Conservation (phyloP, 148 eudicot species). For the Cornus florida region DNA sequence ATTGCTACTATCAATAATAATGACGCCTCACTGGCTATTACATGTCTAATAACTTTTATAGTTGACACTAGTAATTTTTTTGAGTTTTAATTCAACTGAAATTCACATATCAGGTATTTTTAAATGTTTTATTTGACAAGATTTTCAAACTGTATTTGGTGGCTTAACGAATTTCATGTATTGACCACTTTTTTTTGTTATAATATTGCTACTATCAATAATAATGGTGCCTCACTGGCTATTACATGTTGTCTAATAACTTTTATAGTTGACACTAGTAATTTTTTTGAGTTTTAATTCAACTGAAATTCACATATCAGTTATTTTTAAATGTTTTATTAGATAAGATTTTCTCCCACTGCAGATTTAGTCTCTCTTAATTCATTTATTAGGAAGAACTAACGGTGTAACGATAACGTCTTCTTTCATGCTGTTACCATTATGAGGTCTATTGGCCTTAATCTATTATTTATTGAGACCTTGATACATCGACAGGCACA, state of each 20-base stretch:
- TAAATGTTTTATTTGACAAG: neutral
- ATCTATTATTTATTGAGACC: neutral
- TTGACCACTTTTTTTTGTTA: neutral
- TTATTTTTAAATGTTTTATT: neutral
- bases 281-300: neutral
- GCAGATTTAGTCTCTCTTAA: neutral
- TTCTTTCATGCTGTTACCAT: neutral
- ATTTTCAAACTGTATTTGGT: no score
- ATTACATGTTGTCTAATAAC: neutral
- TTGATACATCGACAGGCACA: neutral
- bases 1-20: neutral
- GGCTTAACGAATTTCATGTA: neutral
- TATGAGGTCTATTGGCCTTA: neutral
- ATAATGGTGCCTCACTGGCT: neutral
- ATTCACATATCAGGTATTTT: neutral
- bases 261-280: neutral
- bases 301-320: neutral
- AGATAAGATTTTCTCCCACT: neutral
- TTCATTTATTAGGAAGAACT: neutral
- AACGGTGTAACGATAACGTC: neutral
- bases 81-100: neutral
- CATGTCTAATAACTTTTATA: neutral
- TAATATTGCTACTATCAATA: neutral
- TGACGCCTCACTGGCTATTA: neutral
- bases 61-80: no score